Conservation (phyloP, 2,329 filamentous ascomycete genomes). For the Metarhizium brunneum region DNA sequence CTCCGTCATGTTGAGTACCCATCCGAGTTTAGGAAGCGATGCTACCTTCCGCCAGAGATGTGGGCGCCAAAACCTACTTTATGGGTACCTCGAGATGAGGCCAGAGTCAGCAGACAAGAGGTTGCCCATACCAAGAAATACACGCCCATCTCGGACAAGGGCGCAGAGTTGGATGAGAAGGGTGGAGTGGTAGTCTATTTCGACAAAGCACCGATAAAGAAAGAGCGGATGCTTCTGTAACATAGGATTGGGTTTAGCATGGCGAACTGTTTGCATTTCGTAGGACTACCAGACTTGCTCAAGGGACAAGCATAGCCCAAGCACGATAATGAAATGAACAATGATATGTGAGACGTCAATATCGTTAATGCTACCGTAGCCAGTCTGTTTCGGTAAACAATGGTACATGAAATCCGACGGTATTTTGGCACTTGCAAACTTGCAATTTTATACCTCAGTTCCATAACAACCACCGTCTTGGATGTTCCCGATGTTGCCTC, state of each 20-base stretch:
- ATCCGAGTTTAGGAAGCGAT: conserved; percentile 38
- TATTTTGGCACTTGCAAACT: no score
- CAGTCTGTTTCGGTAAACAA: no score
- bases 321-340: no score
- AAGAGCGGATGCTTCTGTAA: conserved; percentile 30
- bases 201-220: conserved; percentile 28
- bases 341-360: no score
- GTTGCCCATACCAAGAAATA: conserved; percentile 60
- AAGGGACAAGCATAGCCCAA: no score
- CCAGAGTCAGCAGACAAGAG: conserved; percentile 70
- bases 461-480: no score
- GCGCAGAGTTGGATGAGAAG: conserved; percentile 22
- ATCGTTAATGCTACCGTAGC: no score
- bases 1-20: conserved; percentile 35
- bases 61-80: conserved; percentile 57
- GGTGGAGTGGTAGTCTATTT: conserved; percentile 26
- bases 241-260: background rate
- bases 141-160: conserved; percentile 65
- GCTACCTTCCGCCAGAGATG: conserved; percentile 56
- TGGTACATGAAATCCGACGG: no score
- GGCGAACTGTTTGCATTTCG: background rate
- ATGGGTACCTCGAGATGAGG: conserved; percentile 75
- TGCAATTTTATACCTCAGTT: no score
- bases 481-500: no score
- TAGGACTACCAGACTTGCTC: no score